Evolutionary conservation across 352 stramenopile species (phyloP).

Genomic region (Phytophthora parvispora): DNA sequence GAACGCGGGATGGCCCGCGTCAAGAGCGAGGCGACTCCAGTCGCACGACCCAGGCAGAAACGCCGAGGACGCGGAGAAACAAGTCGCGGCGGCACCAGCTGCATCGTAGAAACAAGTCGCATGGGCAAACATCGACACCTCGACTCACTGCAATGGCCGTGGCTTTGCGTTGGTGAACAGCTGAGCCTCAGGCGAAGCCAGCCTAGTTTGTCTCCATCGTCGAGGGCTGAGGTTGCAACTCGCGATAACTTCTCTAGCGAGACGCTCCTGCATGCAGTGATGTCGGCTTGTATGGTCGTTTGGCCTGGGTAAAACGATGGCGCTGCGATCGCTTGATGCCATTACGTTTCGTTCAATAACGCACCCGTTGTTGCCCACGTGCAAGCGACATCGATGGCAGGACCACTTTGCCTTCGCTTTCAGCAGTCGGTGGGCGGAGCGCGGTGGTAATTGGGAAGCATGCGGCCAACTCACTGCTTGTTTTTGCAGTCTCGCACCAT

Average conservation of each 20-base stretch:
- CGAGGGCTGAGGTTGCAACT: too few relatives aligned
- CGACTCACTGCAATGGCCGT: background rate
- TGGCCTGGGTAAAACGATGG: too few relatives aligned
- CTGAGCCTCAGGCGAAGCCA: too few relatives aligned
- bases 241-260: too few relatives aligned
- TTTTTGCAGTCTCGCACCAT: background rate
- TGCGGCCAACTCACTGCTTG: background rate
- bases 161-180: background rate
- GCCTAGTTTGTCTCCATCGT: too few relatives aligned
- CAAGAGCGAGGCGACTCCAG: too few relatives aligned
- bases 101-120: constrained; percentile 1
- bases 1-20: background rate
- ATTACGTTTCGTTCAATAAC: too few relatives aligned
- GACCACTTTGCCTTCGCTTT: background rate
- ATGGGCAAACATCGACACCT: constrained; percentile 3
- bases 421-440: background rate
- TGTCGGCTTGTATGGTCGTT: too few relatives aligned
- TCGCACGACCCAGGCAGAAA: background rate
- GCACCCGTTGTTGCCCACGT: too few relatives aligned
- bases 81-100: background rate
- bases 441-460: background rate
- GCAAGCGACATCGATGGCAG: background rate
- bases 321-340: background rate
- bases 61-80: background rate
- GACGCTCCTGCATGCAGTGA: too few relatives aligned